A percentile compares a stretch with the other conserved stretches of the same genome.
These are phyloP conservation scores for Yamadazyma oceani DNA, from an alignment of 1,139 yeast species.

Conservation along the genomic window DNA sequence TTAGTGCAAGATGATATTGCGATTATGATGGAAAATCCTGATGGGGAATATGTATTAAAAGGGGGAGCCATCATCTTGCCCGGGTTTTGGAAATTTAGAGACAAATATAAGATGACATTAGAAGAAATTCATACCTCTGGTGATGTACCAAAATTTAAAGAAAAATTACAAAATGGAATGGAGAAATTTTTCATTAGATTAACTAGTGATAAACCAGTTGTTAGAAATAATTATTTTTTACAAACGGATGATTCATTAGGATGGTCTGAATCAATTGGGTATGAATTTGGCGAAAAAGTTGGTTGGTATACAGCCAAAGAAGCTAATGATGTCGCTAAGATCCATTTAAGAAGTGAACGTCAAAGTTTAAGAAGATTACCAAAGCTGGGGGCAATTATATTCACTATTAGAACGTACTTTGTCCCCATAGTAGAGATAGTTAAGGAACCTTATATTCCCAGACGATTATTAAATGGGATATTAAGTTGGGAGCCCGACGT, in stretches of 20 bases:
- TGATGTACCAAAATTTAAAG: constrained; percentile 63
- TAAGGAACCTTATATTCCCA: constrained; percentile 59
- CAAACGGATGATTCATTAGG: constrained; percentile 64
- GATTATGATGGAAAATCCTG: constrained; percentile 57
- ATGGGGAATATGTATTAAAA: constrained; percentile 55
- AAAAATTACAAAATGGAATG: constrained; percentile 61
- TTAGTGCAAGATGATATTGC: constrained; percentile 71
- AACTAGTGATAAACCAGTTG: constrained; percentile 57
- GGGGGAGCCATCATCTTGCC: constrained; percentile 65
- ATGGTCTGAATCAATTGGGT: constrained; percentile 65
- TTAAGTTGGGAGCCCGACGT: constrained; percentile 61
- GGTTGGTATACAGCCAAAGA: constrained; percentile 62
- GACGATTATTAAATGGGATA: constrained; percentile 57
- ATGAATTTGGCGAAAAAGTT: constrained; percentile 49
- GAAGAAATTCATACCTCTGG: constrained; percentile 61
- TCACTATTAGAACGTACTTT: constrained; percentile 65
- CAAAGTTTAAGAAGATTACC: constrained; percentile 71
- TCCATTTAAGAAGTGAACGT: constrained; percentile 64
- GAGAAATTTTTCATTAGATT: constrained; percentile 60
- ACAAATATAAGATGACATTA: constrained; percentile 54
- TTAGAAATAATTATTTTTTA: constrained; percentile 63
- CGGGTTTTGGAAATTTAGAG: constrained; percentile 64
- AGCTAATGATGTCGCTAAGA: constrained; percentile 44
- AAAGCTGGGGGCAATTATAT: constrained; percentile 55
- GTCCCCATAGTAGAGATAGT: constrained; percentile 53